These are phyloP conservation scores for Diaporthe ilicicola DNA, from an alignment of 2,329 filamentous ascomycete species.

Conservation along the genomic window DNA sequence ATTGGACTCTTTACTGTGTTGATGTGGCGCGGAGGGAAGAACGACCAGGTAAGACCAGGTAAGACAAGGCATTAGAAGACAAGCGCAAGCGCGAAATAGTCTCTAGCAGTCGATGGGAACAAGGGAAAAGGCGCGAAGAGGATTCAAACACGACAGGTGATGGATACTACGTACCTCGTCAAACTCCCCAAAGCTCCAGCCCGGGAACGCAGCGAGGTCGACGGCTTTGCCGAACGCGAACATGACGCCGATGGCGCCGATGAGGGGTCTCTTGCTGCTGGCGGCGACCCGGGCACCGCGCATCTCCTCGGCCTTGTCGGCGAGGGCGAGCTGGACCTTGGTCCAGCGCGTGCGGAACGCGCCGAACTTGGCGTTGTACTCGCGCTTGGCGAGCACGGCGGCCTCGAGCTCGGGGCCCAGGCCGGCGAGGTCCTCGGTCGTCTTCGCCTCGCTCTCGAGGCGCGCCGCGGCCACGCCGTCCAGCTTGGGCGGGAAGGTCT, in stretches of 20 bases:
- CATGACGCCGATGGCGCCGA: conserved; percentile 1
- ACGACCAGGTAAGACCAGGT: not conserved
- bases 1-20: not conserved
- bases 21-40: not conserved
- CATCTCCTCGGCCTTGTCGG: not conserved
- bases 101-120: too few species aligned
- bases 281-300: not conserved
- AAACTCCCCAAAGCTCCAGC: not conserved
- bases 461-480: conserved; percentile 18
- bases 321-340: not conserved
- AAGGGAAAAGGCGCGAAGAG: not conserved
- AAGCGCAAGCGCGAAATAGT: too few species aligned
- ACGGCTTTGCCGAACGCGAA: conserved; percentile 21
- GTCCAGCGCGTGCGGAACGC: conserved; percentile 1
- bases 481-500: conserved; percentile 3
- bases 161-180: conserved; percentile 5
- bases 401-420: conserved; percentile 7
- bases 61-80: not conserved
- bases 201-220: conserved; percentile 7
- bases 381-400: not conserved
- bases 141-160: not conserved
- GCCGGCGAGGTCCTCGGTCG: conserved; percentile 1
- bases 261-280: not conserved
- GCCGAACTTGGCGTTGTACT: not conserved
- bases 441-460: conserved; percentile 1